Evolutionary conservation across 495 filamentous ascomycete species (phyloP).

Genomic region (Staphylotrichum longicolle): DNA sequence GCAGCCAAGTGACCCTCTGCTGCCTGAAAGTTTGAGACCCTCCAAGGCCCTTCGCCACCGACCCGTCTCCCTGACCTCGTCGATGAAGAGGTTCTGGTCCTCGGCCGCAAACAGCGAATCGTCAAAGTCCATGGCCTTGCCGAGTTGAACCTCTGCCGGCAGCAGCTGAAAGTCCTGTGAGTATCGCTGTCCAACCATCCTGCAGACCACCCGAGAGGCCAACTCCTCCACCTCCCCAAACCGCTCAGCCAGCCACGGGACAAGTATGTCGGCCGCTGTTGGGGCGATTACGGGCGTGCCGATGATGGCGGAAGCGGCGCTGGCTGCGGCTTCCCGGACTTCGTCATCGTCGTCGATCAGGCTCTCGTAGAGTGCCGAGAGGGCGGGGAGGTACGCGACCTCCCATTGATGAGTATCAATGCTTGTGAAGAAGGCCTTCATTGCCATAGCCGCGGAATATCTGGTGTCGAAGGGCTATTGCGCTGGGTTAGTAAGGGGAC

Average conservation of each 20-base stretch:
- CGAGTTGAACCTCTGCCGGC: slow-evolving; percentile 49
- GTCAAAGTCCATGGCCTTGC: slow-evolving; percentile 56
- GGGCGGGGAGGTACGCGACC: slow-evolving; percentile 44
- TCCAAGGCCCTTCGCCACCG: slow-evolving; percentile 58
- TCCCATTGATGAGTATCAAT: background rate
- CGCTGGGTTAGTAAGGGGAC: slow-evolving; percentile 2
- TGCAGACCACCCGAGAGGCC: slow-evolving; percentile 31
- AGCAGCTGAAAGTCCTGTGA: slow-evolving; percentile 25
- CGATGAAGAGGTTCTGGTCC: slow-evolving; percentile 87
- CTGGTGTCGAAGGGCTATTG: slow-evolving; percentile 64
- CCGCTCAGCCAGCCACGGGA: slow-evolving; percentile 33
- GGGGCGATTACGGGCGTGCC: slow-evolving; percentile 39
- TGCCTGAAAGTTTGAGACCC: slow-evolving; percentile 20
- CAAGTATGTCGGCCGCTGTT: slow-evolving; percentile 39
- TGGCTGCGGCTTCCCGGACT: slow-evolving; percentile 64
- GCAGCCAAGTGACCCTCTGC: slow-evolving; percentile 17
- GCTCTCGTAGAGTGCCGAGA: slow-evolving; percentile 50
- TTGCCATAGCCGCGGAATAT: slow-evolving; percentile 51
- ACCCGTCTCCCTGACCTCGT: slow-evolving; percentile 67
- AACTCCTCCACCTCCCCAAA: slow-evolving; percentile 34
- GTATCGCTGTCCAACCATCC: slow-evolving; percentile 36
- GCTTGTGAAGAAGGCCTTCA: slow-evolving; percentile 36
- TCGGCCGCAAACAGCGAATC: slow-evolving; percentile 79
- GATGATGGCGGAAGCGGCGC: slow-evolving; percentile 41
- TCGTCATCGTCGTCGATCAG: slow-evolving; percentile 93